phyloP scores from a whole-genome alignment of 2,329 filamentous ascomycete genomes.

The Cyphellophora attinorum region DNA sequence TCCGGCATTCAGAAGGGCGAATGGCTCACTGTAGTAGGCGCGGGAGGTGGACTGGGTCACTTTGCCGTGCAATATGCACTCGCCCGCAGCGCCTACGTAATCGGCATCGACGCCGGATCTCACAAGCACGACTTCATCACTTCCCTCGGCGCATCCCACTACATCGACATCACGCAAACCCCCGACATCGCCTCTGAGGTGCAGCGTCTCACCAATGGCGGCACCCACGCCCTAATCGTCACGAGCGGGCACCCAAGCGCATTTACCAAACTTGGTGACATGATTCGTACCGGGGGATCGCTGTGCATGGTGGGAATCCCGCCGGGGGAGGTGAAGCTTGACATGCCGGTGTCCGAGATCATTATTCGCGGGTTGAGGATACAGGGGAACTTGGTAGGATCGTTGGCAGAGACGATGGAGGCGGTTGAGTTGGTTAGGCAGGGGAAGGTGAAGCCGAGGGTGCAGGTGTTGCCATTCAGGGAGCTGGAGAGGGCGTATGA shows the following conservation, averaged over 20 bases:
- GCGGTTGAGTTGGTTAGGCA: conserved; percentile 33
- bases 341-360: conserved; percentile 33
- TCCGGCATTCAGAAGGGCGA: conserved; percentile 29
- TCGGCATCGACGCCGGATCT: conserved; percentile 31
- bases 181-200: conserved; percentile 24
- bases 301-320: conserved; percentile 37
- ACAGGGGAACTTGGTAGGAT: conserved; percentile 35
- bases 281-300: conserved; percentile 34
- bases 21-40: conserved; percentile 36
- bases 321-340: conserved; percentile 26
- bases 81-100: conserved; percentile 31
- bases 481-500: conserved; percentile 34
- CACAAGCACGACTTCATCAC: conserved; percentile 30
- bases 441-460: conserved; percentile 32
- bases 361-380: conserved; percentile 37
- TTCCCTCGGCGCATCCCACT: conserved; percentile 28
- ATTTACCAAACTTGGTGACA: conserved; percentile 18
- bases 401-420: conserved; percentile 36
- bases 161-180: conserved; percentile 29
- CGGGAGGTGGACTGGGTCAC: conserved; percentile 37
- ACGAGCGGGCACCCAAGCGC: conserved; percentile 32
- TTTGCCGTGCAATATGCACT: conserved; percentile 37
- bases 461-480: conserved; percentile 31
- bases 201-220: conserved; percentile 28
- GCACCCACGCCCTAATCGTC: conserved; percentile 31